A percentile compares a stretch with the other conserved stretches of the same genome.
Evolutionary conservation across 2,329 filamentous ascomycete species (phyloP).

Genomic region (Monosporascus sp.): DNA sequence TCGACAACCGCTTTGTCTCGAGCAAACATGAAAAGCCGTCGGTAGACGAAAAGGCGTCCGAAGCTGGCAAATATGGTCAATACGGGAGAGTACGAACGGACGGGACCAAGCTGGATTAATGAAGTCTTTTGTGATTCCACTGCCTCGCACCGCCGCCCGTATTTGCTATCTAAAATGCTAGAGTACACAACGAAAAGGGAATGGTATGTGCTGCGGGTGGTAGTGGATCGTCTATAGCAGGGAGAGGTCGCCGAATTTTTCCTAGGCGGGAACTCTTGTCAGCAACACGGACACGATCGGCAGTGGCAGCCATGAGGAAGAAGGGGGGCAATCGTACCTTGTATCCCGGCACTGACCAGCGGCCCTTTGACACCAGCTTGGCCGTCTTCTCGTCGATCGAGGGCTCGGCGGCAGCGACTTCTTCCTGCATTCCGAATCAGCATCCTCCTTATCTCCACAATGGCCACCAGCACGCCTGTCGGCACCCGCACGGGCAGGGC

Average conservation of each 20-base stretch:
- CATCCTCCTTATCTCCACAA: constrained; percentile 9
- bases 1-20: no score
- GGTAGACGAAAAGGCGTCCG: no score
- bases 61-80: neutral
- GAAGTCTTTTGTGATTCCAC: constrained; percentile 13
- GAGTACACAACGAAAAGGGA: constrained; percentile 56
- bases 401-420: constrained; percentile 87
- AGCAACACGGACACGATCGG: constrained; percentile 29
- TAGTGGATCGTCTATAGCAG: constrained; percentile 63
- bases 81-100: no score
- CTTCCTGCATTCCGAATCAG: constrained; percentile 60
- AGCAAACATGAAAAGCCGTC: no score
- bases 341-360: constrained; percentile 98
- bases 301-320: neutral
- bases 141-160: constrained; percentile 12
- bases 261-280: constrained; percentile 53
- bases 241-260: constrained; percentile 98
- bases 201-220: constrained; percentile 26
- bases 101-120: neutral
- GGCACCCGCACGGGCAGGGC: constrained; percentile 2
- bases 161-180: constrained; percentile 66
- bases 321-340: constrained; percentile 62
- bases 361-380: constrained; percentile 93
- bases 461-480: constrained; percentile 2
- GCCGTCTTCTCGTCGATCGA: constrained; percentile 97